A percentile compares a stretch with the other conserved stretches of the same genome.
phyloP scores from a whole-genome alignment of 306 rosid genomes.

The Cicer arietinum region DNA sequence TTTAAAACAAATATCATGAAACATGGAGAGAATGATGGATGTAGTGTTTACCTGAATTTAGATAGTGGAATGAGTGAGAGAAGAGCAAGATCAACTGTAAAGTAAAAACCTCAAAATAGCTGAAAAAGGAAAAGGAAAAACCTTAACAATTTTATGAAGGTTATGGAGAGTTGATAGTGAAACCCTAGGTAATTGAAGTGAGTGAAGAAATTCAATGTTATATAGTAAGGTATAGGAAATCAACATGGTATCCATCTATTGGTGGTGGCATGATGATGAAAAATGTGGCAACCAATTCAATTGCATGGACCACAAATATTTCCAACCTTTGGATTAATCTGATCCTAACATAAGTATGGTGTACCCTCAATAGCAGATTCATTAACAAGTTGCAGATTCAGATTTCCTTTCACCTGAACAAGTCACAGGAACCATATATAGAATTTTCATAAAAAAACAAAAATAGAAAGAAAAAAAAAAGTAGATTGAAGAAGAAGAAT shows the following conservation, averaged over 20 bases:
- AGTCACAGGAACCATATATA: background rate
- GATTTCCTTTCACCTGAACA: background rate
- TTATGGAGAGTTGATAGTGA: background rate
- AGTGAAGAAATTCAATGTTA: background rate
- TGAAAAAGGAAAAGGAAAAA: background rate
- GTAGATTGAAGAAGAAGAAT: background rate
- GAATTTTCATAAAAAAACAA: background rate
- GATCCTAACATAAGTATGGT: background rate
- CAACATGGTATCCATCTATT: slow-evolving; percentile 14
- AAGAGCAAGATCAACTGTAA: slow-evolving; percentile 4
- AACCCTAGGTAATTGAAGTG: slow-evolving; percentile 24
- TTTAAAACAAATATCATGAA: background rate
- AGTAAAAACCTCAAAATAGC: slow-evolving; percentile 36
- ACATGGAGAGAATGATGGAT: background rate
- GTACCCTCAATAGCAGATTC: background rate
- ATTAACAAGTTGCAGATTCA: background rate
- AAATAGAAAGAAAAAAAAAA: background rate
- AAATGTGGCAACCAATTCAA: background rate
- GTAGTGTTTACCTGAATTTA: slow-evolving; percentile 41
- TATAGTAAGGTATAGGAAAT: slow-evolving; percentile 17
- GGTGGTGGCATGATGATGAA: background rate
- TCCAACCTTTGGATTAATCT: slow-evolving; percentile 6
- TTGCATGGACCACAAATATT: slow-evolving; percentile 4
- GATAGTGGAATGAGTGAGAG: slow-evolving; percentile 16
- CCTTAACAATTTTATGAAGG: background rate